Conservation (phyloP, 441 rosid genomes). For the Rhodomyrtus psidioides region DNA sequence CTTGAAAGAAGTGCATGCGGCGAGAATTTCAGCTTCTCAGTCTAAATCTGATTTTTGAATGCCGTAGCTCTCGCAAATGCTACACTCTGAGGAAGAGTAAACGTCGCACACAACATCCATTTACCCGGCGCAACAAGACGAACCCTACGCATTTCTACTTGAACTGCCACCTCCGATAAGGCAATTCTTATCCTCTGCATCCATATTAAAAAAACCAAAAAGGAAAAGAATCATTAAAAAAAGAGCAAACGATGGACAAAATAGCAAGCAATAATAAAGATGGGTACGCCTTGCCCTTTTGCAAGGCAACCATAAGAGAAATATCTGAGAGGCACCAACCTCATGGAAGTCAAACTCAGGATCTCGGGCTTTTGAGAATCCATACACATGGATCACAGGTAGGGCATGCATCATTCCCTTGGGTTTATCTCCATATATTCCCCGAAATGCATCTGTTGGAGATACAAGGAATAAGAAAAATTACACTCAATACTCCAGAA, state of each 20-base stretch:
- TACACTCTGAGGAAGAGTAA: conserved; percentile 64
- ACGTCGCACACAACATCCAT: conserved; percentile 87
- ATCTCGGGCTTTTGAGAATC: conserved; percentile 85
- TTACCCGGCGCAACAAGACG: conserved; percentile 88
- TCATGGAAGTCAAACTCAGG: conserved; percentile 87
- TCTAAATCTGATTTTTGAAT: conserved; percentile 3
- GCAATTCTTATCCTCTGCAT: conserved; percentile 78
- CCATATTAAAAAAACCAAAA: not conserved
- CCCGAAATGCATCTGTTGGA: conserved; percentile 65
- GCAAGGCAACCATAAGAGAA: not conserved
- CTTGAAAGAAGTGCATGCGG: not conserved
- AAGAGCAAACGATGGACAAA: not conserved
- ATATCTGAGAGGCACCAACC: conserved; percentile 26
- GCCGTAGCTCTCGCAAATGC: conserved; percentile 34
- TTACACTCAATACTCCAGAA: not conserved
- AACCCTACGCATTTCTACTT: conserved; percentile 68
- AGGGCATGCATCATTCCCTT: conserved; percentile 25
- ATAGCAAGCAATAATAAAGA: not conserved
- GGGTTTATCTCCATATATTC: conserved; percentile 40
- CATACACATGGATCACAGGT: conserved; percentile 80
- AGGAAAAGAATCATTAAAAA: not conserved
- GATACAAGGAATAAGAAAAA: not conserved
- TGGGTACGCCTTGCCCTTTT: not conserved
- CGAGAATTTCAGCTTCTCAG: not conserved
- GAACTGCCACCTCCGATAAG: conserved; percentile 59